Base-by-base conservation (phyloP, 2,329 filamentous ascomycete species). In the Aureobasidium musti region DNA sequence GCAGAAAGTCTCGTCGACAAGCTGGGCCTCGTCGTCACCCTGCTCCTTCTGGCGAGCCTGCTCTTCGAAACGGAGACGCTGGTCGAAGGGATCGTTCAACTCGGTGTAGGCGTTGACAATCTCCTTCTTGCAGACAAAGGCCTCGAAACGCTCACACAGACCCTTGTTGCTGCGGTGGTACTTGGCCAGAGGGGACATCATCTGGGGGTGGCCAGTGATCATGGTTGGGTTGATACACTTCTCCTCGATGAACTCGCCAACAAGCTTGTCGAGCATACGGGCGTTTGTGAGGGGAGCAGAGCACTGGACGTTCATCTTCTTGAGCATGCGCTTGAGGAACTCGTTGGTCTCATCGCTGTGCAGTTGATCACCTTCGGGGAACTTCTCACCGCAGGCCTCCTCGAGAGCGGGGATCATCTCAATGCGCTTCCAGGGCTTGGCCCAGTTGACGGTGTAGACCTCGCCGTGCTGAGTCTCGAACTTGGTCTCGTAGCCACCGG, bases 61-160 rank as follows among this genome's bases (percentile, higher is more conserved):
- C 86, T 98, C 94, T 79, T 97, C 92, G 78, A 94, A 94, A 35
- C 92, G 88, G 70, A 94, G 81, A 69, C 95, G 87, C 83, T 99
- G 95, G 79, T 97, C 93, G 74, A 96, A 94, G 66, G 94, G 92
- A 74, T 97, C 91, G 84, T 96, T 96, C 85, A 99, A 89, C 87
- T 99, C 95, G 45, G 94, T 98, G 82, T 97, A 96, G 6, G 93
- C 93, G 76, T 99, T 98, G 74, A 89, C 90, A 72, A 98, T 97
- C 78, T 98, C 94, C 86, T 95, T 96, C 85, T 92, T 96, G 84
- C 90, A 92, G 53, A 97, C 95, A 72, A 99, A 99, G 13, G 91
- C 93, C 81, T 99, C 95, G 79, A 98, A 98, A 65, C 95, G 91
- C 83, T 99, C 95, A 78, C 92, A 97, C 39, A 99, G 86, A 74